Percentiles rank a stretch among this genome's conserved stretches.
Evolutionary conservation across 176 grass and related monocot genomes (phyloP).

Genomic region (Thalia dealbata): DNA sequence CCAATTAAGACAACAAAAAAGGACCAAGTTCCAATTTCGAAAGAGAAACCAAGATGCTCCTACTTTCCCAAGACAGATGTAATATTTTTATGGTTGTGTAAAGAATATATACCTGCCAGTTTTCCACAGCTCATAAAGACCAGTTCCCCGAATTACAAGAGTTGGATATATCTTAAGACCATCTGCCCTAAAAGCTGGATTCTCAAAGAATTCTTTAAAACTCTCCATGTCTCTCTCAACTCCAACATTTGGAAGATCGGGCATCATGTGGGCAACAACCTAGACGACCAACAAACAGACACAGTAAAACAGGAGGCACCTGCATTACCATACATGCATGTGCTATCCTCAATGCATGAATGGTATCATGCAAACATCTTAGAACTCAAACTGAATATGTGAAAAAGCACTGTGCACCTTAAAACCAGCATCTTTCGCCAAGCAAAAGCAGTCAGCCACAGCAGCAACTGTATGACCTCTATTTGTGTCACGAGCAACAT

Average conservation of each 20-base stretch:
- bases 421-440: constrained; percentile 99
- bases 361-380: background rate
- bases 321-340: background rate
- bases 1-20: background rate
- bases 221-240: constrained; percentile 94
- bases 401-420: constrained; percentile 36
- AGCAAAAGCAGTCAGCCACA: constrained; percentile 97
- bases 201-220: constrained; percentile 96
- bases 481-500: constrained; percentile 92
- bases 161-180: constrained; percentile 98
- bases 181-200: constrained; percentile 72
- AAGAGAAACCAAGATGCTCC: background rate
- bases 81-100: background rate
- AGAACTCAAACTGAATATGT: background rate
- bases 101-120: constrained; percentile 66
- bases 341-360: background rate
- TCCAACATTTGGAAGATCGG: constrained; percentile 93
- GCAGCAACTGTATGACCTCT: constrained; percentile 89
- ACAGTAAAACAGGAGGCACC: background rate
- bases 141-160: constrained; percentile 96
- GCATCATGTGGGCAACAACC: constrained; percentile 99
- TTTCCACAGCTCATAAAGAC: constrained; percentile 99
- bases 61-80: background rate
- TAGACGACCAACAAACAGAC: constrained; percentile 17
- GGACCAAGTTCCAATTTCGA: background rate